Percentiles rank a stretch among this genome's conserved stretches.
Evolutionary conservation across 1,284 basidiomycete genomes (phyloP).

Genomic region (Papiliotrema nemorosa): DNA sequence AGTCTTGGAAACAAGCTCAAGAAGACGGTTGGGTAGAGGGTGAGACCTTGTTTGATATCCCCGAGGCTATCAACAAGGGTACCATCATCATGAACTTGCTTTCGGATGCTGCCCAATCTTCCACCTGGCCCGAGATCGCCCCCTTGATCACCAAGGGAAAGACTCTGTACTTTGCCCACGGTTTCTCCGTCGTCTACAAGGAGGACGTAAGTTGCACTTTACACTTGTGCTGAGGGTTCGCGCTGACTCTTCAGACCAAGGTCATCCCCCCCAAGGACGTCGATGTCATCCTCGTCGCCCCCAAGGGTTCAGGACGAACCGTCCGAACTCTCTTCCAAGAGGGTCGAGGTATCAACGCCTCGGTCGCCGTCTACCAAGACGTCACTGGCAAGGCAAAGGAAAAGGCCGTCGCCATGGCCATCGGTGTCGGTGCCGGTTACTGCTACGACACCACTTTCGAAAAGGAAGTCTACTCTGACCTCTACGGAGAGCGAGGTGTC

Average conservation of each 20-base stretch:
- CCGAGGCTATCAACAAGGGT: slow-evolving; percentile 92
- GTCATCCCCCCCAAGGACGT: slow-evolving; percentile 89
- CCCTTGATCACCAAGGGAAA: slow-evolving; percentile 98
- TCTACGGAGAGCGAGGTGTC: slow-evolving; percentile 99
- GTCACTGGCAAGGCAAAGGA: slow-evolving; percentile 97
- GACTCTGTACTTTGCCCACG: slow-evolving; percentile 99
- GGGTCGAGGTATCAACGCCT: slow-evolving; percentile 68
- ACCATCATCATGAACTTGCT: slow-evolving; percentile 99
- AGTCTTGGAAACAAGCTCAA: slow-evolving; percentile 87
- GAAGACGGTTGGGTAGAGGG: slow-evolving; percentile 99
- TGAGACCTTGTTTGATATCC: slow-evolving; percentile 96
- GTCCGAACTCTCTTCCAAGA: slow-evolving; percentile 99
- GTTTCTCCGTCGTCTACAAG: slow-evolving; percentile 99
- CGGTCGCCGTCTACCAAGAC: slow-evolving; percentile 61
- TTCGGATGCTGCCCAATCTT: slow-evolving; percentile 95
- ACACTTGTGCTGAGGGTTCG: background rate
- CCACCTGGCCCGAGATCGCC: slow-evolving; percentile 83
- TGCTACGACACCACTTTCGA: slow-evolving; percentile 91
- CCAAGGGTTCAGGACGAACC: slow-evolving; percentile 97
- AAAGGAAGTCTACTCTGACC: slow-evolving; percentile 99
- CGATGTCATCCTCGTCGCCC: slow-evolving; percentile 98
- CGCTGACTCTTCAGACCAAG: slow-evolving; percentile 57
- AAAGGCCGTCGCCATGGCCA: slow-evolving; percentile 91
- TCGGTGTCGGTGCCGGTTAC: slow-evolving; percentile 88
- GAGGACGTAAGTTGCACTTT: slow-evolving; percentile 59